Percentiles rank a stretch among this genome's conserved stretches.
Conservation (phyloP, 306 rosid species). For the Lithocarpus polystachyus region DNA sequence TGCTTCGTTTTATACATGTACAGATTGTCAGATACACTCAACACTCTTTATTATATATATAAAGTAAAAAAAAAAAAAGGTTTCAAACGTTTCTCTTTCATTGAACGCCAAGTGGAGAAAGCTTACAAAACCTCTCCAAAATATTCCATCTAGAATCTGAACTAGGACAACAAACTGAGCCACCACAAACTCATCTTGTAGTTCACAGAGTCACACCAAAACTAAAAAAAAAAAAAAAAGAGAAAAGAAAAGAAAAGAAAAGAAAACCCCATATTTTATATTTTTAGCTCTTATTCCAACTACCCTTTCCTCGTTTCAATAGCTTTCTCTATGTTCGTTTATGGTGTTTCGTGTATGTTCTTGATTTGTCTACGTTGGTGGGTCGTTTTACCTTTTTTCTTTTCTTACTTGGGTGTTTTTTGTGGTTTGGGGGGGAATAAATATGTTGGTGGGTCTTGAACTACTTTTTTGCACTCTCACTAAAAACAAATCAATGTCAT, state of each 20-base stretch:
- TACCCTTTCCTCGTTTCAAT: slow-evolving; percentile 24
- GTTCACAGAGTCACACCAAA: not conserved
- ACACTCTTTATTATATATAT: not conserved
- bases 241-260: not conserved
- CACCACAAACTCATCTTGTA: not conserved
- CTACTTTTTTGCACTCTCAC: slow-evolving; percentile 9
- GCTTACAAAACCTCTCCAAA: slow-evolving; percentile 1
- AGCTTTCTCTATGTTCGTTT: slow-evolving; percentile 24
- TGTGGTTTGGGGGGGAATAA: not conserved
- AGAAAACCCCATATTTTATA: slow-evolving; percentile 21
- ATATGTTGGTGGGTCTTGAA: slow-evolving; percentile 42
- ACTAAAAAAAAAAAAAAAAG: no score
- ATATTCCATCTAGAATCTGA: slow-evolving; percentile 22
- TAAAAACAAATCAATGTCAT: not conserved
- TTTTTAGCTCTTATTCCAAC: slow-evolving; percentile 38
- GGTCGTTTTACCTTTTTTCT: not conserved
- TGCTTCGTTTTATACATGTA: slow-evolving; percentile 12
- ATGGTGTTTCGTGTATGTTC: slow-evolving; percentile 44
- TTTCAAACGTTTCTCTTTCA: not conserved
- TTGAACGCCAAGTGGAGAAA: slow-evolving; percentile 21
- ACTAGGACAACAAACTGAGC: slow-evolving; percentile 11
- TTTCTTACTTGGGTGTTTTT: not conserved
- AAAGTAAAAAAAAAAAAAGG: not conserved
- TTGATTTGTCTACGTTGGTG: slow-evolving; percentile 57
- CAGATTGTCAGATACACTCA: not conserved